Evolutionary conservation across 495 filamentous ascomycete species (phyloP).

Genomic region (Xylaria castorea): DNA sequence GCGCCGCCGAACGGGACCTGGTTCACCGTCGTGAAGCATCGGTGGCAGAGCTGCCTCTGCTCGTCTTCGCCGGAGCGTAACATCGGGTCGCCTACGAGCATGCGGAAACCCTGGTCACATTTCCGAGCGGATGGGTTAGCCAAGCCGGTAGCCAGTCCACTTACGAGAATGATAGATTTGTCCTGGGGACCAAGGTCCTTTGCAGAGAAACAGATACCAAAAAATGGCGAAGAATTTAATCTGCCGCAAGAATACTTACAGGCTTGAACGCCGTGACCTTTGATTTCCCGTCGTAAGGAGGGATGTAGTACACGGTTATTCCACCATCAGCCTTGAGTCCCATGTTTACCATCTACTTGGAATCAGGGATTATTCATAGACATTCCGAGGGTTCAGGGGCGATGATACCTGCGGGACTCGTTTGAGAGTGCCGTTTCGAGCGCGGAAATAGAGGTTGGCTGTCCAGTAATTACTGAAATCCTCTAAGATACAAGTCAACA

Average conservation of each 20-base stretch:
- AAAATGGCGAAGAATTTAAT: background rate
- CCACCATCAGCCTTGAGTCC: conserved; percentile 46
- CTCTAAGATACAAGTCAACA: conserved; percentile 21
- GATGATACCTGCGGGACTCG: conserved; percentile 43
- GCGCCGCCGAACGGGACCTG: conserved; percentile 43
- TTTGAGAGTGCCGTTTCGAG: conserved; percentile 49
- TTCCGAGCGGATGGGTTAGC: conserved; percentile 12
- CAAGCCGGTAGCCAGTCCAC: conserved; percentile 10
- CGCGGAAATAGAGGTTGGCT: conserved; percentile 48
- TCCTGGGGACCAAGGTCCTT: background rate
- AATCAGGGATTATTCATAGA: background rate
- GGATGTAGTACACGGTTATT: conserved; percentile 51
- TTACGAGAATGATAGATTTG: background rate
- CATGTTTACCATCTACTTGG: conserved; percentile 37
- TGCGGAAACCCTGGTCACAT: conserved; percentile 64
- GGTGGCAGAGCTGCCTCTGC: conserved; percentile 46
- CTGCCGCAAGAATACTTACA: conserved; percentile 29
- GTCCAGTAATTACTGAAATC: conserved; percentile 55
- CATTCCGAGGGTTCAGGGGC: background rate
- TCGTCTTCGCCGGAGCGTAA: conserved; percentile 50
- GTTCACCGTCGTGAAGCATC: conserved; percentile 44
- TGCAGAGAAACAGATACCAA: background rate
- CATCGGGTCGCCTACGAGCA: conserved; percentile 70
- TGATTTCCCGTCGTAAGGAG: conserved; percentile 45
- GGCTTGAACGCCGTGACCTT: conserved; percentile 55